Conservation (phyloP, 441 rosid genomes). For the Biscutella auriculata region DNA sequence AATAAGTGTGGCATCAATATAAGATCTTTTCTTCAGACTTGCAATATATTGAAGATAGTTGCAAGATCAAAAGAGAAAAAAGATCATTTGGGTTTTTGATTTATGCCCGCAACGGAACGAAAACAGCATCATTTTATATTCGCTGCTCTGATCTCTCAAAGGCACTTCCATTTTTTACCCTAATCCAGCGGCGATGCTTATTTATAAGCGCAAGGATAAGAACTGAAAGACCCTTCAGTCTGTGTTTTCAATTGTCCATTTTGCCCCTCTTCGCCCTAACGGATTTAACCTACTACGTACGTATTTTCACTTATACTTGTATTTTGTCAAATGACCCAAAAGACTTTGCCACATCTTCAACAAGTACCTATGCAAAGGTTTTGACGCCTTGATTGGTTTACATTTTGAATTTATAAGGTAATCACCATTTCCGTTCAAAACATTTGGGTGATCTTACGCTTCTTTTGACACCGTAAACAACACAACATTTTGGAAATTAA, state of each 20-base stretch:
- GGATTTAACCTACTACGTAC: too few species aligned
- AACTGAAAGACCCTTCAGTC: background rate
- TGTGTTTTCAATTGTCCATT: background rate
- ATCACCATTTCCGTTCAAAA: too few species aligned
- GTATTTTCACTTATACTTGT: background rate
- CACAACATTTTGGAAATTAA: too few species aligned
- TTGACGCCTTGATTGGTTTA: too few species aligned
- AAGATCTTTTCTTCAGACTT: slow-evolving; percentile 1
- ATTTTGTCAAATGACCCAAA: background rate
- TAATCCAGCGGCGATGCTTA: background rate
- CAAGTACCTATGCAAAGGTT: too few species aligned
- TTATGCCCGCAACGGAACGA: slow-evolving; percentile 44
- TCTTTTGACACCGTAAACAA: too few species aligned
- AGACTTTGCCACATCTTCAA: too few species aligned
- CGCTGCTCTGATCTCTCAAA: slow-evolving; percentile 31
- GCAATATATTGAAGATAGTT: slow-evolving; percentile 1
- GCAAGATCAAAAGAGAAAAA: slow-evolving; percentile 8
- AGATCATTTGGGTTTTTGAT: slow-evolving; percentile 4
- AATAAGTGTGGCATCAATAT: too few species aligned
- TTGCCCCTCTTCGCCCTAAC: slow-evolving; percentile 18
- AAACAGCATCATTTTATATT: background rate
- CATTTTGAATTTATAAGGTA: too few species aligned
- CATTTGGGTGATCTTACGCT: too few species aligned
- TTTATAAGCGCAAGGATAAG: slow-evolving; percentile 4
- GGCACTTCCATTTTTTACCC: slow-evolving; percentile 22